These are phyloP conservation scores for Clonostachys rosea DNA, from an alignment of 2,329 filamentous ascomycete species.

Conservation along the genomic window DNA sequence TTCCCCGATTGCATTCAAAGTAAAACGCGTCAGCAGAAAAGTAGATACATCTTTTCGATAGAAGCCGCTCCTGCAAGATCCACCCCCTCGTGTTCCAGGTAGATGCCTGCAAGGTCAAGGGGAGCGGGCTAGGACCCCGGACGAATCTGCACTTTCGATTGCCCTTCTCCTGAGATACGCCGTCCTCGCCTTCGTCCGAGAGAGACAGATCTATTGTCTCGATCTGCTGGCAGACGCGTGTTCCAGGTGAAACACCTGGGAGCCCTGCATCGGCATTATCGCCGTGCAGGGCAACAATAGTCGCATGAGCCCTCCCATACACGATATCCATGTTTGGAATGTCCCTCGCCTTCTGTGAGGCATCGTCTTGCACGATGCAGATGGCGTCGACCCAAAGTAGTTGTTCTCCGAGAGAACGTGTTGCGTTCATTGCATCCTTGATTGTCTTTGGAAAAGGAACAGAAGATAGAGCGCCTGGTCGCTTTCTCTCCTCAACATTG, in stretches of 20 bases:
- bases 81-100: background rate
- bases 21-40: background rate
- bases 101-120: background rate
- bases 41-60: background rate
- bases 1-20: background rate
- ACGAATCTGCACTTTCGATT: background rate
- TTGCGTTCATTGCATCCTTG: conserved; percentile 1
- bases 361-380: conserved; percentile 6
- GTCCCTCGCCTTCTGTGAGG: conserved; percentile 2
- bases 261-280: background rate
- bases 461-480: background rate
- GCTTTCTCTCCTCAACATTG: background rate
- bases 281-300: background rate
- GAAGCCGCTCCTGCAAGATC: background rate
- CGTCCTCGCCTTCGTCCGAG: background rate
- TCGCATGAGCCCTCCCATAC: conserved; percentile 2
- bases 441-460: conserved; percentile 1
- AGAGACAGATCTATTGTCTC: background rate
- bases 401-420: background rate
- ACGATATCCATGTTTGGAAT: conserved; percentile 6
- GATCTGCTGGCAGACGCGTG: background rate
- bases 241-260: background rate
- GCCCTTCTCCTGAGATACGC: background rate
- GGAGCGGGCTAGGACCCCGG: background rate
- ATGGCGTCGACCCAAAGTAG: conserved; percentile 7